These are phyloP conservation scores for Tolypocladium tropicale DNA, from an alignment of 2,329 filamentous ascomycete species.

Conservation along the genomic window DNA sequence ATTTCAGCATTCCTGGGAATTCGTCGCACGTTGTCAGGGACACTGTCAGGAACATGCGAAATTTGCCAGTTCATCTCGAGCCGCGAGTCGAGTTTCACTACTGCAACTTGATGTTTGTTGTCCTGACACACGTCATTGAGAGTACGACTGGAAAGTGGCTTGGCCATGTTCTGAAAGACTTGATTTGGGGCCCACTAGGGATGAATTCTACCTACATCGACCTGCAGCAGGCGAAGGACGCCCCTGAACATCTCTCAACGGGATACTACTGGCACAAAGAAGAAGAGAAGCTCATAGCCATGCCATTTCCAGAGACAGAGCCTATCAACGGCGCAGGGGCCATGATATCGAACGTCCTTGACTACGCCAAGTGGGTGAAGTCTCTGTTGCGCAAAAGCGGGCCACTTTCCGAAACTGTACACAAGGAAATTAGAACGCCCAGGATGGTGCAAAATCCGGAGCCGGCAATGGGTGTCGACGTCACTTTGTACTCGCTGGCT, in stretches of 20 bases:
- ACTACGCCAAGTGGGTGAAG: constrained; percentile 41
- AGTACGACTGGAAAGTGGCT: constrained; percentile 25
- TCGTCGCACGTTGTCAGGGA: constrained; percentile 19
- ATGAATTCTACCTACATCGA: constrained; percentile 34
- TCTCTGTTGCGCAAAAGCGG: constrained; percentile 27
- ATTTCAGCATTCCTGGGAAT: constrained; percentile 17
- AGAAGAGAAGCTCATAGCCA: constrained; percentile 10
- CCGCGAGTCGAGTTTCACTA: constrained; percentile 37
- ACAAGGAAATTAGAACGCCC: constrained; percentile 19
- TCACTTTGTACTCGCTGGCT: constrained; percentile 17
- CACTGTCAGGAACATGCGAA: constrained; percentile 30
- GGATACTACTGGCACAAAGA: constrained; percentile 30
- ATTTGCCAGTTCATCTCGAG: constrained; percentile 32
- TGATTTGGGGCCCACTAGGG: constrained; percentile 33
- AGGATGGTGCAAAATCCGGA: constrained; percentile 14
- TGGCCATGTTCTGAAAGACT: constrained; percentile 26
- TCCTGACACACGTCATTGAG: constrained; percentile 33
- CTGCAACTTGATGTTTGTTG: constrained; percentile 39
- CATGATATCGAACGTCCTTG: constrained; percentile 34
- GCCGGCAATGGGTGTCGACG: constrained; percentile 4
- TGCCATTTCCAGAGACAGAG: constrained; percentile 14
- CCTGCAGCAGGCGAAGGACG: constrained; percentile 14
- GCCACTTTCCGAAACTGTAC: constrained; percentile 14
- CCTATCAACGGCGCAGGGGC: constrained; percentile 29
- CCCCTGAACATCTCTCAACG: constrained; percentile 23